Evolutionary conservation across 2,329 filamentous ascomycete genomes (phyloP).

Genomic region (Fusarium clavum): DNA sequence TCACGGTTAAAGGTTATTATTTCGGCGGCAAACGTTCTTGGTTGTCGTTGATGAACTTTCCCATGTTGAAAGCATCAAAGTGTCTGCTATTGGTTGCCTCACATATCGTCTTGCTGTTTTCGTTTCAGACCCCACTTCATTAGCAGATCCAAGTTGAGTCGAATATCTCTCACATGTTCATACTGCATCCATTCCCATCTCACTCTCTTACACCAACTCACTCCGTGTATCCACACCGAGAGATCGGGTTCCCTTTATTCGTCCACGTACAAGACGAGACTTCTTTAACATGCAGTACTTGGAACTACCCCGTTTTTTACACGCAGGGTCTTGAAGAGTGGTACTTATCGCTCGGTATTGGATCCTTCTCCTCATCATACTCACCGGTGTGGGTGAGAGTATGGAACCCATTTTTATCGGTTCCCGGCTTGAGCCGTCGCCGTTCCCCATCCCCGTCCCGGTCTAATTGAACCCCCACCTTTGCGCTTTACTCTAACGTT

Average conservation of each 20-base stretch:
- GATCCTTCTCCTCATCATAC: conserved; percentile 16
- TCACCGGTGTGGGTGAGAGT: conserved; percentile 44
- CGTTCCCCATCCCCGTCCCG: conserved; percentile 10
- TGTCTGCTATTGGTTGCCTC: conserved; percentile 27
- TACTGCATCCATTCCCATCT: conserved; percentile 10
- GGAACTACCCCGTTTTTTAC: conserved; percentile 24
- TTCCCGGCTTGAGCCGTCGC: conserved; percentile 22
- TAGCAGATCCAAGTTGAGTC: conserved; percentile 11
- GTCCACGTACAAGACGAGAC: conserved; percentile 39
- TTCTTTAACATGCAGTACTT: conserved; percentile 23
- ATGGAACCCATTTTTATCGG: conserved; percentile 29
- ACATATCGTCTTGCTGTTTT: conserved; percentile 20
- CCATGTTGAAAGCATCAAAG: not conserved
- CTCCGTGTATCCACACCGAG: conserved; percentile 28
- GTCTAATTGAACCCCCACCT: conserved; percentile 35
- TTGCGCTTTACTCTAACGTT: not conserved
- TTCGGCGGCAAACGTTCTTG: conserved; percentile 16
- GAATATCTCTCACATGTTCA: conserved; percentile 31
- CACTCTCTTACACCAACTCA: conserved; percentile 35
- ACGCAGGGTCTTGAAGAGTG: conserved; percentile 25
- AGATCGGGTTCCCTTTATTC: conserved; percentile 28
- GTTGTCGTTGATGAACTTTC: conserved; percentile 12
- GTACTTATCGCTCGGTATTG: conserved; percentile 17
- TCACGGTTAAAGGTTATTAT: conserved; percentile 12
- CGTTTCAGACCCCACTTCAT: conserved; percentile 29